Conservation (phyloP, 192 early-diverging fungal species). For the Thamnidium elegans region DNA sequence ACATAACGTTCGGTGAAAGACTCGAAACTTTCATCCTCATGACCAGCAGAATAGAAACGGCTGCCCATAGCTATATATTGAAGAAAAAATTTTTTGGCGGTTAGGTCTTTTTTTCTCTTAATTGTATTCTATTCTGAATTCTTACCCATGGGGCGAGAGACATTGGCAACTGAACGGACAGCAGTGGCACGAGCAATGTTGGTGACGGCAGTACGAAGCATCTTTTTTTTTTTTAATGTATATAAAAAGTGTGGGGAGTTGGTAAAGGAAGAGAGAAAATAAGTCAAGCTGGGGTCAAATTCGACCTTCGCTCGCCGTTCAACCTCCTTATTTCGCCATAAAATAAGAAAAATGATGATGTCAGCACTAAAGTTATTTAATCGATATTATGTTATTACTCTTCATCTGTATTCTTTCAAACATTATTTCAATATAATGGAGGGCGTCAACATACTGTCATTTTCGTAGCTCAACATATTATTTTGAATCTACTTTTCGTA, state of each 20-base stretch:
- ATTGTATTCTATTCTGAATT: not conserved
- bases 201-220: slow-evolving; percentile 38
- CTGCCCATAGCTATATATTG: slow-evolving; percentile 36
- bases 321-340: too few species aligned
- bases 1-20: slow-evolving; percentile 75
- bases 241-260: slow-evolving; percentile 9
- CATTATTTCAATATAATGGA: too few species aligned
- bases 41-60: slow-evolving; percentile 64
- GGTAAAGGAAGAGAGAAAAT: not conserved
- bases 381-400: too few species aligned
- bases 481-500: too few species aligned
- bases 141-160: slow-evolving; percentile 22
- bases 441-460: too few species aligned
- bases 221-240: slow-evolving; percentile 18
- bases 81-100: not conserved
- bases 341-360: too few species aligned
- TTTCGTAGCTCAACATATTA: too few species aligned
- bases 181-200: slow-evolving; percentile 30
- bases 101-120: not conserved
- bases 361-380: too few species aligned
- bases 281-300: too few species aligned
- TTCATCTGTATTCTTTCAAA: too few species aligned
- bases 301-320: too few species aligned
- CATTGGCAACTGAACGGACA: slow-evolving; percentile 21
- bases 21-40: slow-evolving; percentile 75